These are phyloP conservation scores for Penicillium verhagenii DNA, from an alignment of 495 filamentous ascomycete species.

Conservation along the genomic window DNA sequence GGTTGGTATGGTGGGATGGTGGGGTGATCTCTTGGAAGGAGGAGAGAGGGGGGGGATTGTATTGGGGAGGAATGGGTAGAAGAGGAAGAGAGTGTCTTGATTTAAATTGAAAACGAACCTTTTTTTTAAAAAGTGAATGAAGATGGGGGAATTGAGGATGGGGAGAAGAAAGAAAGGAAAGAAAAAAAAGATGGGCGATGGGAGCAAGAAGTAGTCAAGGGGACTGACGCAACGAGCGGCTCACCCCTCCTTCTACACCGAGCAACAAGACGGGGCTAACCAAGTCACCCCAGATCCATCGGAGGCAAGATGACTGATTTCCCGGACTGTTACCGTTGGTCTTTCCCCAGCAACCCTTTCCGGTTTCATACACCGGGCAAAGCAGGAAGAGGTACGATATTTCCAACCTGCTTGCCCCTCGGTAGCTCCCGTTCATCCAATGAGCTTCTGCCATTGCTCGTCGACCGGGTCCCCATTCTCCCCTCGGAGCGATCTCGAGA, in stretches of 20 bases:
- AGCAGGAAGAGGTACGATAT: slow-evolving; percentile 50
- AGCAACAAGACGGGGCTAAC: slow-evolving; percentile 29
- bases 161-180: slow-evolving; percentile 17
- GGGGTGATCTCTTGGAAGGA: background rate
- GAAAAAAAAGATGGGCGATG: slow-evolving; percentile 10
- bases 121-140: slow-evolving; percentile 7
- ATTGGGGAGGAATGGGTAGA: background rate
- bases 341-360: slow-evolving; percentile 39
- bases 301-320: slow-evolving; percentile 14
- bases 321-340: slow-evolving; percentile 39
- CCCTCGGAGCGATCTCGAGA: slow-evolving; percentile 31
- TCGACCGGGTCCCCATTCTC: slow-evolving; percentile 20
- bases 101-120: slow-evolving; percentile 8
- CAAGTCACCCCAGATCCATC: slow-evolving; percentile 12
- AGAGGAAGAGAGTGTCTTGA: background rate
- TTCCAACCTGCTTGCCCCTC: slow-evolving; percentile 28
- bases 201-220: slow-evolving; percentile 18
- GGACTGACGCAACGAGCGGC: slow-evolving; percentile 46
- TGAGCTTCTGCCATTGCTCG: slow-evolving; percentile 19
- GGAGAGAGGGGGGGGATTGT: slow-evolving; percentile 5
- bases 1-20: background rate
- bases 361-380: slow-evolving; percentile 55
- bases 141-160: slow-evolving; percentile 16
- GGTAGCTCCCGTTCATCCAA: slow-evolving; percentile 39
- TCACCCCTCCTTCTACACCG: slow-evolving; percentile 37